phyloP scores from a whole-genome alignment of 352 stramenopile species.

The Salisapilia sapeloensis region DNA sequence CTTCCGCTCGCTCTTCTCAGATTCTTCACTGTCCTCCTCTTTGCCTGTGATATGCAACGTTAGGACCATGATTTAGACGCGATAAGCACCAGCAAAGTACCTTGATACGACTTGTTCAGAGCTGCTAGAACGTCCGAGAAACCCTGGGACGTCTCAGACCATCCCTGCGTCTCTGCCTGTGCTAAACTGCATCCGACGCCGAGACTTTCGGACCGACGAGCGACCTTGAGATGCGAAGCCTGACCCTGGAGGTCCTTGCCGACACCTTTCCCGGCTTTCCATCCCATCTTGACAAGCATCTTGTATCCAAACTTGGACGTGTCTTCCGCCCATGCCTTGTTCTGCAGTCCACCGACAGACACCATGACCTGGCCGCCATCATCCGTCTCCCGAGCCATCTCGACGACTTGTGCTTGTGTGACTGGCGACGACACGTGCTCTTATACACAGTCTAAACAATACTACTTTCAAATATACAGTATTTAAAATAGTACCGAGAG shows the following conservation, averaged over 20 bases:
- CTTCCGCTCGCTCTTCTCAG: constrained; percentile 41
- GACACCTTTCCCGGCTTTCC: constrained; percentile 85
- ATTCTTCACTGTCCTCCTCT: constrained; percentile 16
- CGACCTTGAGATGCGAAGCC: constrained; percentile 75
- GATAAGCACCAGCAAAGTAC: neutral
- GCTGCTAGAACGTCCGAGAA: constrained; percentile 76
- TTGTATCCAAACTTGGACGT: constrained; percentile 89
- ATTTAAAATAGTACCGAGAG: too few species aligned
- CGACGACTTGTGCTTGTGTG: too few species aligned
- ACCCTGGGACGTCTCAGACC: constrained; percentile 54
- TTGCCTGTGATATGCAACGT: constrained; percentile 7
- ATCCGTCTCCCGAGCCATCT: too few species aligned
- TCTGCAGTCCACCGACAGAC: constrained; percentile 68
- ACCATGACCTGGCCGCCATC: constrained; percentile 42
- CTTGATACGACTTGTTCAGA: constrained; percentile 70
- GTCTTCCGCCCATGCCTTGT: constrained; percentile 79
- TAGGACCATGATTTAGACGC: neutral
- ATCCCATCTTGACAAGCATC: constrained; percentile 95
- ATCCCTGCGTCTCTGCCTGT: constrained; percentile 76
- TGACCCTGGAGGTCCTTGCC: constrained; percentile 87
- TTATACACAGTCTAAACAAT: too few species aligned
- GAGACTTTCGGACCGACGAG: constrained; percentile 75
- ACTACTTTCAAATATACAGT: too few species aligned
- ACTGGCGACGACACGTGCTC: too few species aligned
- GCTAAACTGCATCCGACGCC: constrained; percentile 85